phyloP scores from a whole-genome alignment of 495 filamentous ascomycete genomes.

The Patellaria atrata region DNA sequence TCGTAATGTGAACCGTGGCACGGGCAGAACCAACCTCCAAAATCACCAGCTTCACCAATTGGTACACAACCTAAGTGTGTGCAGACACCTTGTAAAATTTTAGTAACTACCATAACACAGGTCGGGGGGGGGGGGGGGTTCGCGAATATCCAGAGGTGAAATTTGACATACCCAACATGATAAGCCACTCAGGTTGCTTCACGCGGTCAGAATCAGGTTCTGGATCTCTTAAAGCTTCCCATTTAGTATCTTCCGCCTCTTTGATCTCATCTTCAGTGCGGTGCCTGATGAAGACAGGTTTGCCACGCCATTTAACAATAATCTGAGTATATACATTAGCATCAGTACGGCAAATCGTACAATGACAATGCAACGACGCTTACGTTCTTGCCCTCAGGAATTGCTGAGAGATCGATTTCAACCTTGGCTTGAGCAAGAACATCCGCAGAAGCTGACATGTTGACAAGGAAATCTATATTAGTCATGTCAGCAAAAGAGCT shows the following conservation, averaged over 20 bases:
- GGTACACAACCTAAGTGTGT: conserved; percentile 98
- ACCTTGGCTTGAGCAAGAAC: conserved; percentile 99
- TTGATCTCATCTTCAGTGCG: conserved; percentile 60
- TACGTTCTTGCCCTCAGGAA: conserved; percentile 99
- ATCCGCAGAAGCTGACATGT: conserved; percentile 98
- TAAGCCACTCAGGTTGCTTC: conserved; percentile 95
- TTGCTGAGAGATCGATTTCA: conserved; percentile 79
- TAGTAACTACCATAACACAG: no score
- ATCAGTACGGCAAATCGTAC: not conserved
- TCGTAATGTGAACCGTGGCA: conserved; percentile 99
- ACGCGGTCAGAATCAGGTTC: conserved; percentile 83
- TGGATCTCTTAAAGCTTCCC: conserved; percentile 74
- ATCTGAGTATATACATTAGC: conserved; percentile 40
- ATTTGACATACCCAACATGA: conserved; percentile 78
- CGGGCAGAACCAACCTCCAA: conserved; percentile 98
- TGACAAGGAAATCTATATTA: conserved; percentile 83
- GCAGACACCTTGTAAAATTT: conserved; percentile 61
- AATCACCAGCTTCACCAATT: conserved; percentile 97
- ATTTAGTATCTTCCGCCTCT: conserved; percentile 40
- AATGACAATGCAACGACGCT: conserved; percentile 17
- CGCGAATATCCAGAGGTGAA: no score
- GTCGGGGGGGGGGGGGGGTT: no score
- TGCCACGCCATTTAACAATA: conserved; percentile 99
- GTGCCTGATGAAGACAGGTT: conserved; percentile 99
- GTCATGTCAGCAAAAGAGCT: conserved; percentile 13